Evolutionary conservation across 1,139 yeast species (phyloP).

Genomic region (Pichia sorboxylosa): DNA sequence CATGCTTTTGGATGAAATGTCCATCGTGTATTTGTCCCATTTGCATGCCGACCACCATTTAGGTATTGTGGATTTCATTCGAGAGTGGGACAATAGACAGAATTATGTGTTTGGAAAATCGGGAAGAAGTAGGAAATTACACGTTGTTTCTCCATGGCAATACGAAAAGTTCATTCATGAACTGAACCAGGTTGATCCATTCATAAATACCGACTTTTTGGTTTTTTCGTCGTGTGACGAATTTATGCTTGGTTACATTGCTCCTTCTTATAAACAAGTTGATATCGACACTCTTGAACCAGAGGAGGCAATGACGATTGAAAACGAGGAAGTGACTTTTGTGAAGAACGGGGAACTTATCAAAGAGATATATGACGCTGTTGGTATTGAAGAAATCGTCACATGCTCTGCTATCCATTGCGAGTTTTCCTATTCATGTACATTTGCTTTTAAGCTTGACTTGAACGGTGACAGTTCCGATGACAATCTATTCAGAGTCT

Average conservation of each 20-base stretch:
- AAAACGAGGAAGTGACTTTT: constrained; percentile 14
- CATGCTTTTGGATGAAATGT: constrained; percentile 44
- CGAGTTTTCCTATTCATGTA: constrained; percentile 66
- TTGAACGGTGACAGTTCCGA: background rate
- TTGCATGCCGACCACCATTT: constrained; percentile 96
- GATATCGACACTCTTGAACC: constrained; percentile 13
- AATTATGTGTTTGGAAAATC: constrained; percentile 3
- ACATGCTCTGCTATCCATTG: constrained; percentile 82
- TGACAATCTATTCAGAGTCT: constrained; percentile 43
- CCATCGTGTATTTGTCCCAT: constrained; percentile 68
- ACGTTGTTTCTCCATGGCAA: constrained; percentile 67
- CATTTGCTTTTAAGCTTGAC: constrained; percentile 36
- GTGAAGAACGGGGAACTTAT: constrained; percentile 20
- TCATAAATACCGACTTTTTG: constrained; percentile 32
- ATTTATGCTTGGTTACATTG: constrained; percentile 25
- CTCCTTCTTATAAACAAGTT: constrained; percentile 14
- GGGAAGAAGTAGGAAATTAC: constrained; percentile 25
- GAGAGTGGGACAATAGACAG: constrained; percentile 47
- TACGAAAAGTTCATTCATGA: constrained; percentile 57
- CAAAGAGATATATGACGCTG: constrained; percentile 18
- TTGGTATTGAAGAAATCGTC: constrained; percentile 24
- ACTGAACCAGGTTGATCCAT: constrained; percentile 40
- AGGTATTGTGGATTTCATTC: constrained; percentile 63
- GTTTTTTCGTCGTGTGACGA: constrained; percentile 60
- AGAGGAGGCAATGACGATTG: constrained; percentile 6